These are phyloP conservation scores for Hydnomerulius pinastri DNA, from an alignment of 768 basidiomycete species.

Conservation along the genomic window DNA sequence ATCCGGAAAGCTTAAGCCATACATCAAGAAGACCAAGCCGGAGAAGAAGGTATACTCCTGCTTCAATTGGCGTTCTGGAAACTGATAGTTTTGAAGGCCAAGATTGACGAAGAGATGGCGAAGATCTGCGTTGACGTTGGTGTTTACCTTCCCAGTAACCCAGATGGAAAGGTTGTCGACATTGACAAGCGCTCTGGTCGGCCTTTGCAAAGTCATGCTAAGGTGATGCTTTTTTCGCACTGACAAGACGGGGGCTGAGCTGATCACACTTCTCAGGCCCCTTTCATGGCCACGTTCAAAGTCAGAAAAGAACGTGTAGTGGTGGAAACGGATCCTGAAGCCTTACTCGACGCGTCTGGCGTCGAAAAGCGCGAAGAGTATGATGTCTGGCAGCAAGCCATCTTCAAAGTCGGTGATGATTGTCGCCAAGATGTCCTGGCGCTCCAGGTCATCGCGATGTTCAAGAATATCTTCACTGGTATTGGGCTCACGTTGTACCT, in stretches of 20 bases:
- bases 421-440: slow-evolving; percentile 99
- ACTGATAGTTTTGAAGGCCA: slow-evolving; percentile 57
- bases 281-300: slow-evolving; percentile 99
- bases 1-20: slow-evolving; percentile 96
- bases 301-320: slow-evolving; percentile 83
- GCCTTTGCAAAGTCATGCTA: slow-evolving; percentile 96
- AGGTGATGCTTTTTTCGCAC: slow-evolving; percentile 49
- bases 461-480: slow-evolving; percentile 94
- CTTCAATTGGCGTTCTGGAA: background rate
- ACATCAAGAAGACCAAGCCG: slow-evolving; percentile 89
- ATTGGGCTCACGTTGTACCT: slow-evolving; percentile 90
- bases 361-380: slow-evolving; percentile 62
- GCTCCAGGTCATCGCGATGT: slow-evolving; percentile 97
- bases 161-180: slow-evolving; percentile 95
- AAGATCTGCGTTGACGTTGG: slow-evolving; percentile 93
- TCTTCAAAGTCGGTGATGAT: slow-evolving; percentile 99
- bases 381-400: slow-evolving; percentile 96
- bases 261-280: slow-evolving; percentile 62
- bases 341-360: slow-evolving; percentile 64
- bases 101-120: slow-evolving; percentile 99
- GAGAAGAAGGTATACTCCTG: slow-evolving; percentile 81
- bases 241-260: background rate
- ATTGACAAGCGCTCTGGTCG: slow-evolving; percentile 96
- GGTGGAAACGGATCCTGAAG: slow-evolving; percentile 71
- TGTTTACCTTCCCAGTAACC: slow-evolving; percentile 96